These are phyloP conservation scores for Pseudocercospora ulei DNA, from an alignment of 2,329 filamentous ascomycete species.

Conservation along the genomic window DNA sequence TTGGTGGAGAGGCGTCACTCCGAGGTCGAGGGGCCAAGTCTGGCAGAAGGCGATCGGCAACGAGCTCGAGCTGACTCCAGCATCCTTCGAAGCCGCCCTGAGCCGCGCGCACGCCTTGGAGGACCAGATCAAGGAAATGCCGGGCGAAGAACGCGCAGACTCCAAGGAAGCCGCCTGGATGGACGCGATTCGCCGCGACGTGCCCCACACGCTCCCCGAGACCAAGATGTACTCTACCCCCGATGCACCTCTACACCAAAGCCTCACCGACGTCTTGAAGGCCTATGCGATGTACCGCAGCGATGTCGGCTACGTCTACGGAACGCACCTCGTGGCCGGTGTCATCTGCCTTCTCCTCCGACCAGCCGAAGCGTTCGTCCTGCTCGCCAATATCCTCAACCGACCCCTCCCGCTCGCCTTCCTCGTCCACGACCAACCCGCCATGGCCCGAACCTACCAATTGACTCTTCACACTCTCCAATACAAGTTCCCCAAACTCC, in stretches of 20 bases:
- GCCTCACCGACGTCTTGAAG: constrained; percentile 61
- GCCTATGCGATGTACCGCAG: constrained; percentile 75
- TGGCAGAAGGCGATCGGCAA: constrained; percentile 67
- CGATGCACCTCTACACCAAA: constrained; percentile 57
- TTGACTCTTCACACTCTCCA: constrained; percentile 58
- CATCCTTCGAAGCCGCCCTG: constrained; percentile 62
- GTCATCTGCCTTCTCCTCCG: constrained; percentile 62
- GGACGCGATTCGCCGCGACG: constrained; percentile 54
- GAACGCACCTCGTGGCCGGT: constrained; percentile 65
- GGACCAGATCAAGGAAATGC: constrained; percentile 43
- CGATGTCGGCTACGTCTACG: constrained; percentile 67
- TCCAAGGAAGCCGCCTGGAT: constrained; percentile 54
- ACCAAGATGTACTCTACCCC: constrained; percentile 58
- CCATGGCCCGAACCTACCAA: constrained; percentile 59
- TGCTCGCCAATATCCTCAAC: constrained; percentile 68
- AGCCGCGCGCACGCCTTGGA: constrained; percentile 56
- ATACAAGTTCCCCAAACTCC: constrained; percentile 54
- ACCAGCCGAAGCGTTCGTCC: constrained; percentile 56
- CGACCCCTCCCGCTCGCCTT: constrained; percentile 65
- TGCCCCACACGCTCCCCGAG: constrained; percentile 58
- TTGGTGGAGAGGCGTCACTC: constrained; percentile 72
- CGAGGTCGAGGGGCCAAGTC: constrained; percentile 57
- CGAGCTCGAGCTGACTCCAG: constrained; percentile 55
- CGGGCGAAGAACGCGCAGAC: constrained; percentile 39
- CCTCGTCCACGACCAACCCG: constrained; percentile 59